Evolutionary conservation across 2,329 filamentous ascomycete species (phyloP).

Genomic region (Xylaria sp.): DNA sequence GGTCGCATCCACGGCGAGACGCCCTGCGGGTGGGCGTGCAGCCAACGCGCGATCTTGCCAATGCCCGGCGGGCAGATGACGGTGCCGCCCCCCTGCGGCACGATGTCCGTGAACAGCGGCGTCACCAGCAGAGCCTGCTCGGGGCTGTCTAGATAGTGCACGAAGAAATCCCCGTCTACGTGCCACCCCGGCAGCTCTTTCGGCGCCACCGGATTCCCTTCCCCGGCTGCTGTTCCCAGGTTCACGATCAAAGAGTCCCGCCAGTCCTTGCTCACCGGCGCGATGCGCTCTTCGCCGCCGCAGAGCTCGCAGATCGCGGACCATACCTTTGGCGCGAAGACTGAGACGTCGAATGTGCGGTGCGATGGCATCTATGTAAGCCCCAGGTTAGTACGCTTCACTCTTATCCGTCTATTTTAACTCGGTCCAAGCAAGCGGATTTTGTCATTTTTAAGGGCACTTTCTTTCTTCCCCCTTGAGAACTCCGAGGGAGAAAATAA

Average conservation of each 20-base stretch:
- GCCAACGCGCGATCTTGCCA: slow-evolving; percentile 65
- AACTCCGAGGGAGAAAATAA: background rate
- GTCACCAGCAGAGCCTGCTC: slow-evolving; percentile 77
- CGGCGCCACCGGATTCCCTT: slow-evolving; percentile 62
- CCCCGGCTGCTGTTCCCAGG: slow-evolving; percentile 66
- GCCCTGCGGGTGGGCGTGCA: slow-evolving; percentile 71
- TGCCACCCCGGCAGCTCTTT: slow-evolving; percentile 70
- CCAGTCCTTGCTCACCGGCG: slow-evolving; percentile 65
- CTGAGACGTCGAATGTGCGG: slow-evolving; percentile 61
- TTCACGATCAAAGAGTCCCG: slow-evolving; percentile 76
- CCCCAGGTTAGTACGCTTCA: slow-evolving; percentile 3
- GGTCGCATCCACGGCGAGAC: slow-evolving; percentile 74
- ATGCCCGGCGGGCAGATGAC: slow-evolving; percentile 71
- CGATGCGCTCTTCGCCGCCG: slow-evolving; percentile 68
- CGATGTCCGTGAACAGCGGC: slow-evolving; percentile 73
- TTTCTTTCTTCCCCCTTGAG: no score
- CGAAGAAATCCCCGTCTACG: slow-evolving; percentile 78
- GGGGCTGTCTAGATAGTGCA: slow-evolving; percentile 76
- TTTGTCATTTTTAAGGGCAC: no score
- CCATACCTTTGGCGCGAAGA: slow-evolving; percentile 74
- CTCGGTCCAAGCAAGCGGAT: background rate
- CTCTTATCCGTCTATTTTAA: background rate
- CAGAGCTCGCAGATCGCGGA: slow-evolving; percentile 73
- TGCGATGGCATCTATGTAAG: slow-evolving; percentile 63
- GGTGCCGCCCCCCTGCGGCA: slow-evolving; percentile 70